Evolutionary conservation across 2,329 filamentous ascomycete species (phyloP).

Genomic region (Alternaria arbusti): DNA sequence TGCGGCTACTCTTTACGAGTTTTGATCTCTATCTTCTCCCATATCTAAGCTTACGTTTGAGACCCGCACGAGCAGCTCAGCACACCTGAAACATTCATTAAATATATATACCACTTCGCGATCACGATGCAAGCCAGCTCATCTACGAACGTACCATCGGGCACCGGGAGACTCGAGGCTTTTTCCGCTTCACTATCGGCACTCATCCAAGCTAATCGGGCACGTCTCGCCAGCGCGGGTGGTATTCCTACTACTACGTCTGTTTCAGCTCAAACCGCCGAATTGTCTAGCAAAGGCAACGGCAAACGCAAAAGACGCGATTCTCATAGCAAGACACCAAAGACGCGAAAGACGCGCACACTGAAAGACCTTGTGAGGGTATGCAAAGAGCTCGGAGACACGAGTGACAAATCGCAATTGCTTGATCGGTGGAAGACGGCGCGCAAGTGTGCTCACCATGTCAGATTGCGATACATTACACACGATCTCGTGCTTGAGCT

Average conservation of each 20-base stretch:
- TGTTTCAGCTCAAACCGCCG: background rate
- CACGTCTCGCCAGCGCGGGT: background rate
- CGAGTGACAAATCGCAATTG: background rate
- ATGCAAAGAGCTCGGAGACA: background rate
- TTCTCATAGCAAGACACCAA: background rate
- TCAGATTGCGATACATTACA: background rate
- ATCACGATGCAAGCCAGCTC: background rate
- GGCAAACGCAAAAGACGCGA: background rate
- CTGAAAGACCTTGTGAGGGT: background rate
- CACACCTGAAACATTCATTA: background rate
- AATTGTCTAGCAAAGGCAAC: background rate
- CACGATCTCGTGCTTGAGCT: background rate
- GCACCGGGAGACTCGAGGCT: background rate
- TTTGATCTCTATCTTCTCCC: background rate
- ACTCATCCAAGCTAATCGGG: background rate
- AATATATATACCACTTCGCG: background rate
- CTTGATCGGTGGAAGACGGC: background rate
- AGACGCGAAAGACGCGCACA: background rate
- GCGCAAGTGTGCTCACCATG: too few relatives aligned
- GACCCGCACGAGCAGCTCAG: background rate
- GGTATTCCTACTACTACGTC: background rate
- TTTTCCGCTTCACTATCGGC: background rate
- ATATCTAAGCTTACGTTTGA: background rate
- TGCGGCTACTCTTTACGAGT: background rate
- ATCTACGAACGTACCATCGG: background rate